Evolutionary conservation across 73 alveolate genomes (phyloP).

Genomic region (Breviolum minutum): DNA sequence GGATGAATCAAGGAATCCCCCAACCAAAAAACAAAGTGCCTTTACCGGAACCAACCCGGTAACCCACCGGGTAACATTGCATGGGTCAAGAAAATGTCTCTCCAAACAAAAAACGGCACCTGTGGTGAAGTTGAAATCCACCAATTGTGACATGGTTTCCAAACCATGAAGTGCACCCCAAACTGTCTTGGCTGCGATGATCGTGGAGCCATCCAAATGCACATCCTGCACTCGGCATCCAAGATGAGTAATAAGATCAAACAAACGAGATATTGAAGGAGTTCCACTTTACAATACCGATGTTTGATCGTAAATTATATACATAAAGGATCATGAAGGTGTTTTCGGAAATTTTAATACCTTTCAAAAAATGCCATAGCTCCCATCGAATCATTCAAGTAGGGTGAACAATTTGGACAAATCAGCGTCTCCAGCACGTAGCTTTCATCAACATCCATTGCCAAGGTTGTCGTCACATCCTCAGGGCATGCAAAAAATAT

Average conservation of each 20-base stretch:
- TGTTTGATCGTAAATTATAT: neutral
- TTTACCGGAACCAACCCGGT: neutral
- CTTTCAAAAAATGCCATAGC: neutral
- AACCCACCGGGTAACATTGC: neutral
- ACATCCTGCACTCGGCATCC: slow-evolving; percentile 32
- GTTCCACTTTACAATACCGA: neutral
- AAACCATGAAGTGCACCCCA: slow-evolving; percentile 83
- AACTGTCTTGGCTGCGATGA: slow-evolving; percentile 82
- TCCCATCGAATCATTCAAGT: too few species aligned
- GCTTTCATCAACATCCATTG: slow-evolving; percentile 47
- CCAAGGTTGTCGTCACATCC: slow-evolving; percentile 21
- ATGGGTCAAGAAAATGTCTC: neutral
- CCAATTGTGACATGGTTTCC: slow-evolving; percentile 64
- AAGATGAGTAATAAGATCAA: neutral
- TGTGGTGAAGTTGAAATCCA: slow-evolving; percentile 65
- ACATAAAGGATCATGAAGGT: neutral
- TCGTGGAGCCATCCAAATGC: slow-evolving; percentile 32
- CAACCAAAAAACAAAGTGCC: neutral
- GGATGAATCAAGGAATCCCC: neutral
- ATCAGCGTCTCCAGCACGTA: slow-evolving; percentile 34
- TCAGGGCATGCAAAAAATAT: neutral
- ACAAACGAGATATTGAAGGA: neutral
- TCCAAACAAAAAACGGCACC: neutral
- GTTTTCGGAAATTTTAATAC: neutral
- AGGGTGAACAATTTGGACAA: neutral